Base-by-base conservation (phyloP, 495 filamentous ascomycete species). In the Talaromyces stipitatus region DNA sequence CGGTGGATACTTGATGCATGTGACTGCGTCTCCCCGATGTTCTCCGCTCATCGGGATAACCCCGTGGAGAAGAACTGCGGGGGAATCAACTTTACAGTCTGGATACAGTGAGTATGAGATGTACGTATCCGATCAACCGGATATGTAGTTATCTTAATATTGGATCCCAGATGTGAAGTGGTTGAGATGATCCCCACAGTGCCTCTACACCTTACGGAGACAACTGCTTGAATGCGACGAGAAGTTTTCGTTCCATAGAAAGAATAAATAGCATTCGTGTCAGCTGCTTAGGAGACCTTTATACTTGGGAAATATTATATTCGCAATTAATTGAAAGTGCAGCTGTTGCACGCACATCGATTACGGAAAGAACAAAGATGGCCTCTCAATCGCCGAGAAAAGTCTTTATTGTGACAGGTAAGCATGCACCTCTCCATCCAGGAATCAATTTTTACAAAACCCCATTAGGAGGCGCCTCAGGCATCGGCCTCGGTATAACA, bases 401-500 rank as follows among this genome's bases (percentile, higher is more conserved):
- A 50, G 46, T 50, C 18, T 50, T 50, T 22, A 50, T 50, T 11
- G 46, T 50, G 23, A 50, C 46, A 24, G 46, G 46, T 50, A 10
- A 20, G 0, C n/a, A 24, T 50, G 7, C 46, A 14, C 4, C 46
- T 23, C 46, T 23, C 11, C 23, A 16, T 29, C 28, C 3, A 3
- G 9, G 9, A 9, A 41, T n/a, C 38, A 28, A n/a, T n/a, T n/a
- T n/a, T n/a, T 8, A 36, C 28, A 20, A 36, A 4, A 14, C 3
- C 14, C 53, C 41, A 27, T 66, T 43, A 70, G 81, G 81, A 56
- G 81, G 80, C 48, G 74, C 74, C 16, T 79, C 76, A 50, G 81
- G 80, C 11, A 81, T 84, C 28, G 81, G 81, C 3, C 71, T 81
- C 5, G 68, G 72, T 0, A 74, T 82, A 55, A 72, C 66, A 14